Evolutionary conservation across 202 grass and related monocot species (phyloP), one percentile per base, ranked within the genome.

Genomic region (Musa balbisiana): DNA sequence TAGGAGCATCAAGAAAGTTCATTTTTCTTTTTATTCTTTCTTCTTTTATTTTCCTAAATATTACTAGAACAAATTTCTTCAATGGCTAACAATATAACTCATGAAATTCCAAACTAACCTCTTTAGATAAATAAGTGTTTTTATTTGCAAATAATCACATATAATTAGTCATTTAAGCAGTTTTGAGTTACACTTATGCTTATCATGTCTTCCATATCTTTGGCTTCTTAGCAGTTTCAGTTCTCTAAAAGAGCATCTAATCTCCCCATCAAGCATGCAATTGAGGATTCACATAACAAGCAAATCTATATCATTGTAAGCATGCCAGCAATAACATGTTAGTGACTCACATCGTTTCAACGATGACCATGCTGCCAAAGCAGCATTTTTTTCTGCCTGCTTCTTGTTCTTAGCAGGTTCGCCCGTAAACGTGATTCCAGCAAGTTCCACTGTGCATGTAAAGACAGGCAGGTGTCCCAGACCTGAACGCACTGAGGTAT

Each of bases 331-430:
- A 65, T 20, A 65, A 65, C 2, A 26, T 27, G 63, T 65, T 29
- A 15, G 51, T 15, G 64, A 20, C 16, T 65, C 86, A 97, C 94
- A 87, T 86, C 86, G 90, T 80, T 93, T 97, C 11, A 97, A 82
- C 5, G 88, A 83, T 8, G 84, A 86, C 94, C 94, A 97, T 49
- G 94, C 86, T 64, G 90, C 81, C 86, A 97, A 81, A 55, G 94
- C 94, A 73, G 94, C 88, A 84, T 97, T 97, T 84, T 97, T 97
- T 78, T 93, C 94, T 10, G 94, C 90, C 66, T 97, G 94, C 87
- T 97, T 97, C 90, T 97, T 93, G 62, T 86, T 97, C 78, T 87
- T 91, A 56, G 90, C 88, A 0, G 83, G 71, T 29, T 93, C 94
- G 3, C 94, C 90, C 0, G 71, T 79, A 74, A 97, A 97, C 80